phyloP scores from a whole-genome alignment of 2,329 filamentous ascomycete species.

The Ceratocystis variospora region DNA sequence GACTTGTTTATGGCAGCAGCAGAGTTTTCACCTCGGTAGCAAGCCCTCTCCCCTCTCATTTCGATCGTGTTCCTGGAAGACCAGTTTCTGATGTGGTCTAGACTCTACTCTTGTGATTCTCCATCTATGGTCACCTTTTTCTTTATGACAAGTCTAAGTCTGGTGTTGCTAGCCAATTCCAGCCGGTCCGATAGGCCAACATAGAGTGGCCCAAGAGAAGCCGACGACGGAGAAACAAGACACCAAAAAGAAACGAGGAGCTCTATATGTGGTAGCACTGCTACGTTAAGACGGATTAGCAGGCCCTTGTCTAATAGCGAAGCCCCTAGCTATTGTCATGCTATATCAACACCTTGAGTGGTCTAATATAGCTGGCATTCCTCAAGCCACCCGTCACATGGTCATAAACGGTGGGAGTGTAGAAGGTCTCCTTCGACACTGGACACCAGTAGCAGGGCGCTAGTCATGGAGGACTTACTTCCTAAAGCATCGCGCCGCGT shows the following conservation, averaged over 20 bases:
- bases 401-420: too few species aligned
- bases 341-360: not conserved
- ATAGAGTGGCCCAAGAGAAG: not conserved
- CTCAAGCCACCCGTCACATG: too few species aligned
- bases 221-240: not conserved
- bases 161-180: not conserved
- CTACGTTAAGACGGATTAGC: not conserved
- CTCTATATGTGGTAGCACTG: not conserved
- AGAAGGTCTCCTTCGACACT: too few species aligned
- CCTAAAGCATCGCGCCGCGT: too few species aligned
- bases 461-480: too few species aligned
- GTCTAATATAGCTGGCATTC: not conserved
- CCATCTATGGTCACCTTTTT: not conserved
- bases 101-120: not conserved
- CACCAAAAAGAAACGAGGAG: not conserved
- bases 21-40: constrained; percentile 1
- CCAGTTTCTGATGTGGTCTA: not conserved
- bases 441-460: too few species aligned
- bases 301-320: not conserved
- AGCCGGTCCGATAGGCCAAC: not conserved
- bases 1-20: not conserved
- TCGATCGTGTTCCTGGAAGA: not conserved
- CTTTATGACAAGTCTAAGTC: not conserved
- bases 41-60: not conserved
- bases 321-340: not conserved